phyloP scores from a whole-genome alignment of 768 basidiomycete genomes.

The Lentinula lateritia region DNA sequence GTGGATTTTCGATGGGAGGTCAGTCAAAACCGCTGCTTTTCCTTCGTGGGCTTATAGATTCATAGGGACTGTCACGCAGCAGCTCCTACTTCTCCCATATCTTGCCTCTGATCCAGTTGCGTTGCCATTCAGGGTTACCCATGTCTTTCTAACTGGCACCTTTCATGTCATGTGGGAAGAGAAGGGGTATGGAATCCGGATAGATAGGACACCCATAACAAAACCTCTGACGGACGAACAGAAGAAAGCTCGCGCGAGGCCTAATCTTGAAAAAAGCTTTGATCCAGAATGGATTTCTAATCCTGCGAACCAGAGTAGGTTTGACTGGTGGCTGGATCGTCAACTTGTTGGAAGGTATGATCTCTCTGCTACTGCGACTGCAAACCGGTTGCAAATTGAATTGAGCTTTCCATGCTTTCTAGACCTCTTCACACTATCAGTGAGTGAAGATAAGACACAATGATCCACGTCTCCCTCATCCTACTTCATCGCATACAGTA shows the following conservation, averaged over 20 bases:
- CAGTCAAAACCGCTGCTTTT: slow-evolving; percentile 4
- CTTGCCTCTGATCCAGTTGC: slow-evolving; percentile 25
- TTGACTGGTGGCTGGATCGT: slow-evolving; percentile 13
- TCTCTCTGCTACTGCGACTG: not conserved
- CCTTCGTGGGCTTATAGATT: not conserved
- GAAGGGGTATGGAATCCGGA: slow-evolving; percentile 18
- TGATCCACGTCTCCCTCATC: not conserved
- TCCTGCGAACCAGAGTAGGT: slow-evolving; percentile 17
- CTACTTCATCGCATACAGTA: slow-evolving; percentile 11
- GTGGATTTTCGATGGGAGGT: slow-evolving; percentile 53
- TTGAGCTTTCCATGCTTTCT: not conserved
- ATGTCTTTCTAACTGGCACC: slow-evolving; percentile 34
- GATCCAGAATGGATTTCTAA: slow-evolving; percentile 30
- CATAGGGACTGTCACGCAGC: slow-evolving; percentile 37
- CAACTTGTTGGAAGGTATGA: slow-evolving; percentile 14
- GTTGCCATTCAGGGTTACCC: slow-evolving; percentile 34
- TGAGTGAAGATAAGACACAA: not conserved
- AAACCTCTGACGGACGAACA: slow-evolving; percentile 20
- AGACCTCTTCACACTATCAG: slow-evolving; percentile 4
- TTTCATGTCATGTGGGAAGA: slow-evolving; percentile 14
- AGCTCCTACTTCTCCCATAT: slow-evolving; percentile 37
- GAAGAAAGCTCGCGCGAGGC: slow-evolving; percentile 23
- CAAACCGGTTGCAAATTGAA: not conserved
- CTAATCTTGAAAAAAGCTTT: slow-evolving; percentile 23
- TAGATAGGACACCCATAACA: slow-evolving; percentile 12